These are phyloP conservation scores for Scheffersomyces amazonensis DNA, from an alignment of 805 yeast genomes.

Conservation along the genomic window DNA sequence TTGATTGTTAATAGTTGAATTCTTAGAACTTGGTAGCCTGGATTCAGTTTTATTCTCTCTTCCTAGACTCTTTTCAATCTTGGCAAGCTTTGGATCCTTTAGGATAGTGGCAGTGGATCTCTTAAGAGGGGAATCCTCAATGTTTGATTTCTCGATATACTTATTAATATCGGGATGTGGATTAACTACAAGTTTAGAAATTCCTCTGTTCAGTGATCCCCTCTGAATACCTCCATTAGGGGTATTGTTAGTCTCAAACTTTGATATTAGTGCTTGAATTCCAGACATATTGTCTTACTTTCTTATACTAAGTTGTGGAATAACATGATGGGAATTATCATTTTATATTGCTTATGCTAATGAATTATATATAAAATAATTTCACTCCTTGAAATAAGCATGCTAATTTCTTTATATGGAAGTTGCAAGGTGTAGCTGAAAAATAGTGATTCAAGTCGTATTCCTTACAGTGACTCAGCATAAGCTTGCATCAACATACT, in stretches of 20 bases:
- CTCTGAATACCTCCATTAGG: too few species aligned
- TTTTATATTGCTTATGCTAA: too few species aligned
- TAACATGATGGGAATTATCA: too few species aligned
- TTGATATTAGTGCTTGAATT: neutral
- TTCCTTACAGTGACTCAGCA: neutral
- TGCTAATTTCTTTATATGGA: too few species aligned
- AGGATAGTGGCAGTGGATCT: neutral
- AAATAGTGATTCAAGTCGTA: neutral
- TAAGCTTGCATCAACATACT: neutral
- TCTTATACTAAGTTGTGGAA: too few species aligned
- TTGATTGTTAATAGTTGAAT: too few species aligned
- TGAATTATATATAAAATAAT: too few species aligned
- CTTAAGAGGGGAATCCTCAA: neutral
- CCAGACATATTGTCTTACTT: constrained; percentile 1
- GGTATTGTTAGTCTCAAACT: neutral
- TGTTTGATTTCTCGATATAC: neutral
- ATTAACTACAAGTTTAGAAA: neutral
- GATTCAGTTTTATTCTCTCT: too few species aligned
- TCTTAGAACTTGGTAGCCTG: too few species aligned
- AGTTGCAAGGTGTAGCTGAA: neutral
- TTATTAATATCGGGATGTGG: neutral
- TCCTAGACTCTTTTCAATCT: neutral
- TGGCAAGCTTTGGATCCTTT: neutral
- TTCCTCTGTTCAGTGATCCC: too few species aligned
- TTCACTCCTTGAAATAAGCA: too few species aligned